Evolutionary conservation across 257 asterid genomes (phyloP).

Genomic region (Nicotiana tomentosiformis): DNA sequence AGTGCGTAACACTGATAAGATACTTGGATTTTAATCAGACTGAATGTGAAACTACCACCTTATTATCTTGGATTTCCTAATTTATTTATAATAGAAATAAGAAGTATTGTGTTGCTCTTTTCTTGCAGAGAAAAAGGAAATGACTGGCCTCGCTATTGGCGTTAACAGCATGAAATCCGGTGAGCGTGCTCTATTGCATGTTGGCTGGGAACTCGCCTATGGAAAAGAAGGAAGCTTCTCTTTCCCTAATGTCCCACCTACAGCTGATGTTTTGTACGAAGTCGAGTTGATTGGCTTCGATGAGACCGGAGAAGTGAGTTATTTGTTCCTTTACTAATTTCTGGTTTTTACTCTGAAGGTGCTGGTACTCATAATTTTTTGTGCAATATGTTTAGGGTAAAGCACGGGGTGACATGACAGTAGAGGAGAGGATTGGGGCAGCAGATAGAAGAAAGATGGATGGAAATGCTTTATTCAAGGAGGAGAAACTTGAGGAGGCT

Average conservation of each 20-base stretch:
- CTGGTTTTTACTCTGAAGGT: neutral
- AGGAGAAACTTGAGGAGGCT: slow-evolving; percentile 85
- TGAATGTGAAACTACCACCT: too few relatives aligned
- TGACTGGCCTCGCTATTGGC: slow-evolving; percentile 88
- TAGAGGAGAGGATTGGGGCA: slow-evolving; percentile 91
- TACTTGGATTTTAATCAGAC: too few relatives aligned
- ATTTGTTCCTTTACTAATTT: neutral
- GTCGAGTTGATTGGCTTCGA: slow-evolving; percentile 96
- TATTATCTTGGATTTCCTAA: too few relatives aligned
- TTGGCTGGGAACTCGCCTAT: slow-evolving; percentile 91
- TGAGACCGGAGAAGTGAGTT: slow-evolving; percentile 86
- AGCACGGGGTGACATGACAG: slow-evolving; percentile 98
- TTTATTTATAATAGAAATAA: slow-evolving; percentile 3
- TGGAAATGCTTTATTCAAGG: slow-evolving; percentile 83
- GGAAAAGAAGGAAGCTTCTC: slow-evolving; percentile 97
- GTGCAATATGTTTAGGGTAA: slow-evolving; percentile 51
- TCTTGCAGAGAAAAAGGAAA: slow-evolving; percentile 76
- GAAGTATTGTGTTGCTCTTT: slow-evolving; percentile 10
- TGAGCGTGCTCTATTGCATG: slow-evolving; percentile 71
- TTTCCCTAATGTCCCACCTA: slow-evolving; percentile 93
- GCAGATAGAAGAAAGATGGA: slow-evolving; percentile 98
- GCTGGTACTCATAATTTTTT: neutral
- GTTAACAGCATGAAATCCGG: slow-evolving; percentile 83
- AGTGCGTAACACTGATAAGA: too few relatives aligned
- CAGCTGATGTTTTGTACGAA: slow-evolving; percentile 79